Conservation (phyloP, 2,329 filamentous ascomycete genomes). For the Trichoderma koningiopsis region DNA sequence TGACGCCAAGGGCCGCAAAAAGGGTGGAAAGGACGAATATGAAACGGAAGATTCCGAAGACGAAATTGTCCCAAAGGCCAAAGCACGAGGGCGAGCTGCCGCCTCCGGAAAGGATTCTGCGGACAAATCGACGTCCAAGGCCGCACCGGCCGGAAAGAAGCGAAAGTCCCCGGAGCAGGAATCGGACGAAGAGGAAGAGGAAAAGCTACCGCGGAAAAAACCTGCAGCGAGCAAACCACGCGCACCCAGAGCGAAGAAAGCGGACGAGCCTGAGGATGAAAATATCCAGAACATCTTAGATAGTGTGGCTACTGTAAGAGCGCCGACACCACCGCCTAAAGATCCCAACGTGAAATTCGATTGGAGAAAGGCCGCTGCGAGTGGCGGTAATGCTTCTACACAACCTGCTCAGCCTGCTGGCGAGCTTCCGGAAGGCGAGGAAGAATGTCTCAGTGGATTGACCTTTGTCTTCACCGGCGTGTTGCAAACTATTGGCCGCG, state of each 20-base stretch:
- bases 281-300: slow-evolving; percentile 81
- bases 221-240: slow-evolving; percentile 60
- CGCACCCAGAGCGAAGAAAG: slow-evolving; percentile 64
- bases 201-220: slow-evolving; percentile 59
- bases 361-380: slow-evolving; percentile 64
- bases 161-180: slow-evolving; percentile 60
- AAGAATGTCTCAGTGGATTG: slow-evolving; percentile 87
- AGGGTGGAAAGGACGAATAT: slow-evolving; percentile 73
- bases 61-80: slow-evolving; percentile 63
- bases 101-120: slow-evolving; percentile 30
- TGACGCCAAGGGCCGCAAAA: slow-evolving; percentile 65
- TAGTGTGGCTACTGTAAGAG: slow-evolving; percentile 77
- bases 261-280: slow-evolving; percentile 66
- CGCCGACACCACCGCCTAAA: slow-evolving; percentile 80
- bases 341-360: slow-evolving; percentile 76
- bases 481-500: slow-evolving; percentile 75
- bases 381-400: slow-evolving; percentile 60
- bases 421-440: slow-evolving; percentile 79
- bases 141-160: slow-evolving; percentile 50
- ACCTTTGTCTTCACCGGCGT: slow-evolving; percentile 96
- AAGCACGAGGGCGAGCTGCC: slow-evolving; percentile 46
- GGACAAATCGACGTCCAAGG: slow-evolving; percentile 36
- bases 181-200: slow-evolving; percentile 59
- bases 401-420: slow-evolving; percentile 64
- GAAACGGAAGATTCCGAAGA: slow-evolving; percentile 74